Evolutionary conservation across 345 rosid genomes (phyloP), one percentile per base, ranked within the genome.

Genomic region (Eucalyptus regnans): DNA sequence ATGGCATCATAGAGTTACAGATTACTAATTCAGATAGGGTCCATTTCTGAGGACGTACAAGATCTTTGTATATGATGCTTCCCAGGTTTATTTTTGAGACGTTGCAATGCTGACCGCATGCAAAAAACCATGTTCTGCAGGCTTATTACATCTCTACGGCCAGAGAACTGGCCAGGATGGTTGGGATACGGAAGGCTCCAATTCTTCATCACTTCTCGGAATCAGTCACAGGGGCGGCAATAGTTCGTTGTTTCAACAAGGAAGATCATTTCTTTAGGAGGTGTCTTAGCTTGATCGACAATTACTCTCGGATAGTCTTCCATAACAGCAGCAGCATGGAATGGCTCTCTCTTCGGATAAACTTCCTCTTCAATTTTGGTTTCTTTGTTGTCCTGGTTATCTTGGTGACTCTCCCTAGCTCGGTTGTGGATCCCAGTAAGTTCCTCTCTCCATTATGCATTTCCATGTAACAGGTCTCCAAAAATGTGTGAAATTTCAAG

Each of bases 141-240:
- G 93, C 91, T 66, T 96, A 96, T 90, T 97, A 97, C 93, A 95
- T 95, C 89, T 90, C 96, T 56, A 92, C 97, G 18, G 98, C 99
- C 17, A 94, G 99, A 90, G 99, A 97, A 92, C 92, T 97, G 44
- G 98, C 98, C 31, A 94, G 99, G 93, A 92, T 97, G 96, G 91
- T 95, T 90, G 98, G 97, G 79, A 93, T 92, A 86, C 92, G 93
- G 89, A 96, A 97, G 91, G 96, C 98, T 56, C 98, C 99, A 58
- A 89, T 97, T 86, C 92, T 96, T 89, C 97, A 97, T 86, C 98
- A 96, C 88, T 97, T 96, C 91, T 95, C 98, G 12, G 99, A 97
- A 92, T 92, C 99, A 13, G 93, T 95, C 43, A 31, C 95, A 16
- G 99, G 99, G 37, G 97, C 93, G 16, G 93, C 94, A 88, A 94